These are phyloP conservation scores for Xylaria sp. DNA, from an alignment of 2,329 filamentous ascomycete species.

Conservation along the genomic window DNA sequence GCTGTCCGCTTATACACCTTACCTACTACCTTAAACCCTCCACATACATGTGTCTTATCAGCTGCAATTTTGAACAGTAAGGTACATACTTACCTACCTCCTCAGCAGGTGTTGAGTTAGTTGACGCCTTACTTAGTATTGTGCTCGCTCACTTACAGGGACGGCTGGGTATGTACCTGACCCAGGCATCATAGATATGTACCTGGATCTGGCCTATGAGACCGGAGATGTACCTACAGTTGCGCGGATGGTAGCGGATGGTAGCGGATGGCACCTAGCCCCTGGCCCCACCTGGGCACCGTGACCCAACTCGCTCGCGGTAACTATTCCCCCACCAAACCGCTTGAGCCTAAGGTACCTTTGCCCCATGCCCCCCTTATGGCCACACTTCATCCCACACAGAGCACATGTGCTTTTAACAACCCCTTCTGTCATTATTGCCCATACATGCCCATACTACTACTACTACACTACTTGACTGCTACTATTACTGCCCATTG, in stretches of 20 bases:
- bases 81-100: too few relatives aligned
- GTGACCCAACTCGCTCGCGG: background rate
- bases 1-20: background rate
- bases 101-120: too few relatives aligned
- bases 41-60: too few relatives aligned
- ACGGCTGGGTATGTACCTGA: background rate
- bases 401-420: constrained; percentile 33
- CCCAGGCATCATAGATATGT: background rate
- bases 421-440: constrained; percentile 23
- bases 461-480: too few relatives aligned
- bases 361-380: constrained; percentile 12
- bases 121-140: too few relatives aligned
- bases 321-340: background rate
- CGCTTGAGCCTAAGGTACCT: background rate
- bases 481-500: too few relatives aligned
- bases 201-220: background rate
- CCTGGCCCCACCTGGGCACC: constrained; percentile 17
- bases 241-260: background rate
- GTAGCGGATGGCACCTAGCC: constrained; percentile 9
- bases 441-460: background rate
- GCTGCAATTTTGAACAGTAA: too few relatives aligned
- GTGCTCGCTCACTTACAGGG: too few relatives aligned
- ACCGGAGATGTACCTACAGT: constrained; percentile 8
- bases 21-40: too few relatives aligned
- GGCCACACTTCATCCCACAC: constrained; percentile 25